Evolutionary conservation across 768 basidiomycete genomes (phyloP).

Genomic region (Tricholoma saponaceum): DNA sequence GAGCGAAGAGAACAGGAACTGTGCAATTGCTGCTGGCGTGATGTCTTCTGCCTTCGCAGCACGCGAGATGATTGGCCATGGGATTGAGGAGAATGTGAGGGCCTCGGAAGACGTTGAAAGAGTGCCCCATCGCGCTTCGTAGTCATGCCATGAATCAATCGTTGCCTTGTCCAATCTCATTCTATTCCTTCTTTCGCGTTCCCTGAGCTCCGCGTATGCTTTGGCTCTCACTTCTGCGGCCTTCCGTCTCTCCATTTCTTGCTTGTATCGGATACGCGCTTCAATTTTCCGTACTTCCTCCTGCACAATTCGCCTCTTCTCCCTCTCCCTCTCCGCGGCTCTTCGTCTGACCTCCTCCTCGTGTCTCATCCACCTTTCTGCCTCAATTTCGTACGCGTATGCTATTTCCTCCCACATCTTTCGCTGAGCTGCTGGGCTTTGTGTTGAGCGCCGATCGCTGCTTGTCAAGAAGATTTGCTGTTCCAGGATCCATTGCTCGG

Average conservation of each 20-base stretch:
- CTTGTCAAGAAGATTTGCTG: conserved; percentile 42
- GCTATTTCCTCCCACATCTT: conserved; percentile 50
- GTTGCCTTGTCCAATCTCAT: conserved; percentile 40
- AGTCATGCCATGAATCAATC: conserved; percentile 53
- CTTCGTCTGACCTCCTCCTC: conserved; percentile 42
- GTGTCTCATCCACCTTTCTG: conserved; percentile 49
- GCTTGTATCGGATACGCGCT: conserved; percentile 43
- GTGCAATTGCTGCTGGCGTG: conserved; percentile 45
- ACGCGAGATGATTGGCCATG: conserved; percentile 58
- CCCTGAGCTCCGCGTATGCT: conserved; percentile 31
- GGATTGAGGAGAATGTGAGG: conserved; percentile 58
- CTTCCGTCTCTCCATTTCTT: conserved; percentile 44
- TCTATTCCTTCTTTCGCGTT: conserved; percentile 42
- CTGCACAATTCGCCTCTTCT: conserved; percentile 41
- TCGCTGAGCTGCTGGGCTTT: conserved; percentile 17
- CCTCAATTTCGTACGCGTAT: conserved; percentile 48
- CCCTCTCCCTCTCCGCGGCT: conserved; percentile 42
- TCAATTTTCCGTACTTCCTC: conserved; percentile 57
- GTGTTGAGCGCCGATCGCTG: conserved; percentile 10
- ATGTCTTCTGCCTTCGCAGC: conserved; percentile 48
- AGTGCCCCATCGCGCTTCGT: conserved; percentile 64
- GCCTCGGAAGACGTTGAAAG: conserved; percentile 40
- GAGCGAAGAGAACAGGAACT: conserved; percentile 60
- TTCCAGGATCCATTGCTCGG: conserved; percentile 62
- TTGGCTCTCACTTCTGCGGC: conserved; percentile 45